Evolutionary conservation across 352 stramenopile species (phyloP), one percentile per base, ranked within the genome.

Genomic region (Phytophthora pini): DNA sequence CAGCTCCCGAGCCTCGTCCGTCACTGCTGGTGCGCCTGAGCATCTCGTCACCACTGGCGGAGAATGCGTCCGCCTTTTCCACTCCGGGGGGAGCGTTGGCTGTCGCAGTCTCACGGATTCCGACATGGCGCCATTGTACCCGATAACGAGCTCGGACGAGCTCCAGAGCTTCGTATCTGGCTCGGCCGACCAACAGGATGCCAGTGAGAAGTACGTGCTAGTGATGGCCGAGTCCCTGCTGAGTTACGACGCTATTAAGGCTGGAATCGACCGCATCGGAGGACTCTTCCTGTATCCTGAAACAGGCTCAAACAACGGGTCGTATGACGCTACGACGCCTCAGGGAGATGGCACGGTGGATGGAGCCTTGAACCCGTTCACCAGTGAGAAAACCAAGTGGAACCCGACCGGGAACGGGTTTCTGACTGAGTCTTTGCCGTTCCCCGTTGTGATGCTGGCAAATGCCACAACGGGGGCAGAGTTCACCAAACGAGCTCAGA

Each of bases 1-100:
- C 32, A 12, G 45, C 7, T 56, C 56, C 5, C 56, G 81, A 13
- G 82, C 79, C 10, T 65, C 84, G 26, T 77, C 84, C 34, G 74
- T 91, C 57, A 93, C 73, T 38, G 82, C 84, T 6, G 87, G 87
- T 34, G 62, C 74, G 17, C 81, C 87, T 1, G 77, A 90, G 47
- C 85, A 92, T 49, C 66, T 93, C n/a, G 32, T 87, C 12, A 70
- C 86, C 3, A 60, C 63, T 11, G 87, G 82, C 39, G 84, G 84
- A 50, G 82, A 93, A 61, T 95, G 84, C 58, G 83, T 92, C 55
- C 87, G 87, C 3, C 54, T 91, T 10, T 95, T 92, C 74, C 87
- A 95, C 74, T 88, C 83, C 8, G 48, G 46, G 27, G 87, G 87
- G 57, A 76, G 78, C 50, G 69, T 90, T 12, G 87, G 87, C 12